Evolutionary conservation across 2,329 filamentous ascomycete genomes (phyloP).

Genomic region (Ophiostoma montium): DNA sequence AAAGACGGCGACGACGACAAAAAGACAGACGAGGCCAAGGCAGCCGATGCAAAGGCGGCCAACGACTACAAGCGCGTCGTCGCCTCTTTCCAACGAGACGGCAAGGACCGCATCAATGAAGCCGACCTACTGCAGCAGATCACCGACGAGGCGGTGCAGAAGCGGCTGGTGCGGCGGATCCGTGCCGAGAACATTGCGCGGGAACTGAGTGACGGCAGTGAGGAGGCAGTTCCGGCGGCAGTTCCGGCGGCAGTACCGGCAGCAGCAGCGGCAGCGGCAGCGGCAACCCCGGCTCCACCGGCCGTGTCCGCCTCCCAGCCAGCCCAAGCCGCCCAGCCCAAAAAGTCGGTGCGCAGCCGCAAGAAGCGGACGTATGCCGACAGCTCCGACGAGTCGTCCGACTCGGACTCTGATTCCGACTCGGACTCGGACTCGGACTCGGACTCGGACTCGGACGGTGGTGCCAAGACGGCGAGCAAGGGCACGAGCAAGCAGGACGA

Average conservation of each 20-base stretch:
- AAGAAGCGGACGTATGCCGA: conserved; percentile 38
- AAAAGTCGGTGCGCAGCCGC: conserved; percentile 32
- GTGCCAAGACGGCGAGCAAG: not conserved
- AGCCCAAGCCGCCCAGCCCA: conserved; percentile 8
- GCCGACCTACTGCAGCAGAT: conserved; percentile 30
- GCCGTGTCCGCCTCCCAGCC: not conserved
- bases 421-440: conserved; percentile 6
- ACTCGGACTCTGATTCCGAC: conserved; percentile 16
- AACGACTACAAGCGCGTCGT: conserved; percentile 42
- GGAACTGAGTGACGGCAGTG: conserved; percentile 37
- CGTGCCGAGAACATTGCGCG: conserved; percentile 44
- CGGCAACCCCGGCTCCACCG: conserved; percentile 9
- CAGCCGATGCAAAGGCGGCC: not conserved
- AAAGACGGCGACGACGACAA: conserved; percentile 30
- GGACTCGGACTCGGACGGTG: not conserved
- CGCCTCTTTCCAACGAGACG: conserved; percentile 31
- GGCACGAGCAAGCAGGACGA: not conserved
- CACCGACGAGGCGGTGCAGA: conserved; percentile 38
- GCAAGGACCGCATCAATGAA: conserved; percentile 27
- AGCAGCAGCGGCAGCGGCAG: conserved; percentile 15
- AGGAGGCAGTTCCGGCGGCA: conserved; percentile 17
- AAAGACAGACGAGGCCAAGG: conserved; percentile 38
- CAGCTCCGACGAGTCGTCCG: conserved; percentile 22
- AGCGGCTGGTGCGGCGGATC: conserved; percentile 47
- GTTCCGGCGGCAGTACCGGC: too few species aligned